phyloP scores from a whole-genome alignment of 2,329 filamentous ascomycete species.

The Xylariaceae sp. region DNA sequence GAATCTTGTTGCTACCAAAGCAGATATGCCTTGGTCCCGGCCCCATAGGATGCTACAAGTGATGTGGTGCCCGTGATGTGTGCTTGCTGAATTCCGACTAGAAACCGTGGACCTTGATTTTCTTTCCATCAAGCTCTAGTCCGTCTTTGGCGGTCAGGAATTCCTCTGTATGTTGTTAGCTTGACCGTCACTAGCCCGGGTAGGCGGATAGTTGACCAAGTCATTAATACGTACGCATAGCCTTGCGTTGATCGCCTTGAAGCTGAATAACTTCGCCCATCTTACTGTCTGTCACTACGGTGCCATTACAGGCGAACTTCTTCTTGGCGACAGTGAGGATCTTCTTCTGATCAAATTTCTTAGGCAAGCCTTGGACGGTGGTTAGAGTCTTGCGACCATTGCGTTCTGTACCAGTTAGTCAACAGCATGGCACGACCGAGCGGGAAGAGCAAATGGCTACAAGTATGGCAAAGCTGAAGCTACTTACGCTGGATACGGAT shows the following conservation, averaged over 20 bases:
- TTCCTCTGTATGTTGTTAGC: slow-evolving; percentile 47
- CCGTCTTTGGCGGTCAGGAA: slow-evolving; percentile 95
- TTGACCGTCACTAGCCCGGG: not conserved
- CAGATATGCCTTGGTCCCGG: too few species aligned
- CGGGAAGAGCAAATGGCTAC: not conserved
- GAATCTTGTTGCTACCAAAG: too few species aligned
- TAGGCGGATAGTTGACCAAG: not conserved
- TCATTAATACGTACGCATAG: slow-evolving; percentile 54
- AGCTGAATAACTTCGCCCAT: slow-evolving; percentile 99
- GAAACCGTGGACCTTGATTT: slow-evolving; percentile 79
- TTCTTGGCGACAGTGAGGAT: slow-evolving; percentile 60
- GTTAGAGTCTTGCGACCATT: slow-evolving; percentile 99
- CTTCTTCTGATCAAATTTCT: slow-evolving; percentile 99
- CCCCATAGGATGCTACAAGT: too few species aligned
- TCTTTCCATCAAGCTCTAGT: slow-evolving; percentile 88
- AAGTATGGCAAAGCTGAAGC: not conserved
- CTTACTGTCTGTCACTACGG: slow-evolving; percentile 89
- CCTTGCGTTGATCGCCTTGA: slow-evolving; percentile 97
- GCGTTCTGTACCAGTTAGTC: slow-evolving; percentile 62
- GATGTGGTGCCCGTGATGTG: too few species aligned
- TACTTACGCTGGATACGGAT: slow-evolving; percentile 96
- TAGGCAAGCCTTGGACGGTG: slow-evolving; percentile 95
- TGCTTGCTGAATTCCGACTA: slow-evolving; percentile 33
- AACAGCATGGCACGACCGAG: not conserved
- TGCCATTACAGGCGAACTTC: slow-evolving; percentile 90